A percentile compares a stretch with the other conserved stretches of the same genome.
Evolutionary conservation across 2,329 filamentous ascomycete species (phyloP).

Genomic region (Cladosporium halotolerans): DNA sequence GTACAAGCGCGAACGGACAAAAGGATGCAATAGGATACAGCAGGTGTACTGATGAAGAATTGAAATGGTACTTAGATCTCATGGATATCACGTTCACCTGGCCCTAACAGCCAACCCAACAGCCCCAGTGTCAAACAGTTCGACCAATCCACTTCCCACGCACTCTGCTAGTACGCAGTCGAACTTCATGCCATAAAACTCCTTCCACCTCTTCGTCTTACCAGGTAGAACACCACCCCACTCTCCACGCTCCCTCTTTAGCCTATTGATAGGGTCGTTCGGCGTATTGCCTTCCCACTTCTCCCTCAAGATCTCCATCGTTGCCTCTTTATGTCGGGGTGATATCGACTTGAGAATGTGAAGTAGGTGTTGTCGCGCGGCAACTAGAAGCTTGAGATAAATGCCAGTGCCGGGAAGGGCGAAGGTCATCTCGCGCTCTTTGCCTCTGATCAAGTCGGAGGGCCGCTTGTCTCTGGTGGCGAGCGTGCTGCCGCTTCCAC

Average conservation of each 20-base stretch:
- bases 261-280: slow-evolving; percentile 40
- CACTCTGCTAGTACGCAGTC: slow-evolving; percentile 67
- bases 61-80: too few species aligned
- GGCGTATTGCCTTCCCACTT: slow-evolving; percentile 64
- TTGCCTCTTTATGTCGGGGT: slow-evolving; percentile 54
- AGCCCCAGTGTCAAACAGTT: slow-evolving; percentile 68
- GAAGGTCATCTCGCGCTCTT: slow-evolving; percentile 41
- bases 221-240: slow-evolving; percentile 54
- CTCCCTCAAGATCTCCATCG: slow-evolving; percentile 57
- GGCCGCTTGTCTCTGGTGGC: slow-evolving; percentile 23
- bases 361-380: slow-evolving; percentile 56
- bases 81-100: slow-evolving; percentile 14
- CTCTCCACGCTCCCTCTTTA: slow-evolving; percentile 50
- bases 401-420: slow-evolving; percentile 61
- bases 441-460: background rate
- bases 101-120: slow-evolving; percentile 59
- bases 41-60: too few species aligned
- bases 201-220: slow-evolving; percentile 62
- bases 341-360: slow-evolving; percentile 52
- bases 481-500: slow-evolving; percentile 45
- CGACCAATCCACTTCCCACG: slow-evolving; percentile 62
- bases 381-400: slow-evolving; percentile 59
- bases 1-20: too few species aligned
- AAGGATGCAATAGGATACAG: too few species aligned
- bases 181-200: slow-evolving; percentile 63